A percentile compares a stretch with the other conserved stretches of the same genome.
These are phyloP conservation scores for Neurospora cerealis DNA, from an alignment of 495 filamentous ascomycete species.

Conservation along the genomic window DNA sequence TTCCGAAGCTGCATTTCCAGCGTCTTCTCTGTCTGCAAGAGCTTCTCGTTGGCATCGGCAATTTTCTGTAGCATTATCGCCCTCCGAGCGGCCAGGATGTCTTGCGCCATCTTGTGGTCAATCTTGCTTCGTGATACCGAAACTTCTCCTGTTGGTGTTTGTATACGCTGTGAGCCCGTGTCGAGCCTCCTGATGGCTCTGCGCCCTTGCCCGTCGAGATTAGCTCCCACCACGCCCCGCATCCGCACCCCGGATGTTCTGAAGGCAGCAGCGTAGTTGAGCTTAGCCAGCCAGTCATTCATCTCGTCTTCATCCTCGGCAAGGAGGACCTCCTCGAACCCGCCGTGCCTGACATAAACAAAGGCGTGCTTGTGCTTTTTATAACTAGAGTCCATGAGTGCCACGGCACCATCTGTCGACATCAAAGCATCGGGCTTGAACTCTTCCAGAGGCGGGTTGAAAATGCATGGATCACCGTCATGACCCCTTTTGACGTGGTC, in stretches of 20 bases:
- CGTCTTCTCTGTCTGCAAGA: constrained; percentile 60
- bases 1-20: constrained; percentile 79
- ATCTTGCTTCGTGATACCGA: constrained; percentile 57
- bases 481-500: constrained; percentile 60
- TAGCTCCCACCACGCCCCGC: constrained; percentile 72
- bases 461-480: constrained; percentile 63
- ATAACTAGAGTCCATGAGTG: constrained; percentile 75
- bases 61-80: constrained; percentile 79
- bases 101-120: constrained; percentile 68
- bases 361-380: constrained; percentile 97
- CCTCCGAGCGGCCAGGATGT: constrained; percentile 69
- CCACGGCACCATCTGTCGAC: constrained; percentile 85
- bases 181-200: constrained; percentile 63
- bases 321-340: constrained; percentile 82
- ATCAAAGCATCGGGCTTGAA: constrained; percentile 91
- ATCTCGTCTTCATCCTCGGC: constrained; percentile 82
- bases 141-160: constrained; percentile 61
- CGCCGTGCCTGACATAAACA: constrained; percentile 78
- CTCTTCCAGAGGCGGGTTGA: constrained; percentile 76
- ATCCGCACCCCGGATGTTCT: constrained; percentile 85
- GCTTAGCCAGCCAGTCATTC: constrained; percentile 93
- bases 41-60: constrained; percentile 69
- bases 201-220: constrained; percentile 73
- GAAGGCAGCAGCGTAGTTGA: constrained; percentile 95
- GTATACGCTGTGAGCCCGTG: constrained; percentile 46